Conservation (phyloP, 169 alveolate genomes). For the Plasmodium knowlesi region DNA sequence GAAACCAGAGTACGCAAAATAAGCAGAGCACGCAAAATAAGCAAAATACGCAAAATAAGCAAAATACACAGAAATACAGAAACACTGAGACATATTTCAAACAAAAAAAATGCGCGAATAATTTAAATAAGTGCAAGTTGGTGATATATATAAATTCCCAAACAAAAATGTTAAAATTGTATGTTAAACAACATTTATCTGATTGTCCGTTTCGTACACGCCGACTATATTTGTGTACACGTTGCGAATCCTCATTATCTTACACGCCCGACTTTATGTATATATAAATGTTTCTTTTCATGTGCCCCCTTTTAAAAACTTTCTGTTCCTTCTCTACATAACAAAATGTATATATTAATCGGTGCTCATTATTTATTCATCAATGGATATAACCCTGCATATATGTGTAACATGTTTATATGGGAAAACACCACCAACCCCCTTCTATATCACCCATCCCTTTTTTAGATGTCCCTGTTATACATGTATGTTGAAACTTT, state of each 20-base stretch:
- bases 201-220: background rate
- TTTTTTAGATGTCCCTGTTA: background rate
- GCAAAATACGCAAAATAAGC: too few species aligned
- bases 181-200: background rate
- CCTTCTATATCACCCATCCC: background rate
- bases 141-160: background rate
- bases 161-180: background rate
- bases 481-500: background rate
- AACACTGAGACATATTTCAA: background rate
- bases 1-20: too few species aligned
- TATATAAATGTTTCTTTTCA: background rate
- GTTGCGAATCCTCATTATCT: background rate
- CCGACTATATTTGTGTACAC: background rate
- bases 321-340: background rate
- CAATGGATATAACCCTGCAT: background rate
- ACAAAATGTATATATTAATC: background rate
- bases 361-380: background rate
- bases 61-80: background rate
- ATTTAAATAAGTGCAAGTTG: background rate
- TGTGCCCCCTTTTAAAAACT: background rate
- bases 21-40: too few species aligned
- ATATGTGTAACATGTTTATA: background rate
- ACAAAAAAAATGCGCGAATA: background rate
- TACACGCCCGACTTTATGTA: background rate
- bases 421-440: background rate